These are phyloP conservation scores for Babesia bigemina DNA, from an alignment of 169 alveolate species.

Conservation along the genomic window DNA sequence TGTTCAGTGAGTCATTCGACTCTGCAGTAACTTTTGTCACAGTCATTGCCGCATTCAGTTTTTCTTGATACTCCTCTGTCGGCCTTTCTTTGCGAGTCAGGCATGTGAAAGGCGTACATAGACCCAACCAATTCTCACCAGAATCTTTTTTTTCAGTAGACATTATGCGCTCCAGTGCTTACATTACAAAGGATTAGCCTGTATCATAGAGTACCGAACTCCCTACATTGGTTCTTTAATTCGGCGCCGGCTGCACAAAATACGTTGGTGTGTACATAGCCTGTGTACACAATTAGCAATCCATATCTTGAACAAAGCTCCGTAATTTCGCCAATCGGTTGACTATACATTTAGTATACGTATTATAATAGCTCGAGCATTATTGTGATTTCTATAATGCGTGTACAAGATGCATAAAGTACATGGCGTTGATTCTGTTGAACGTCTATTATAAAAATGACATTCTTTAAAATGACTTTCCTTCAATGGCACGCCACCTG, in stretches of 20 bases:
- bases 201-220: too few species aligned
- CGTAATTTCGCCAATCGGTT: too few species aligned
- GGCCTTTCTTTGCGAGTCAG: constrained; percentile 18
- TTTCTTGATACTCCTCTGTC: background rate
- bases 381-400: too few species aligned
- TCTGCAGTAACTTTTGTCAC: background rate
- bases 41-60: background rate
- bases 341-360: too few species aligned
- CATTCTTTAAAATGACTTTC: too few species aligned
- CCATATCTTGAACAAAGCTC: too few species aligned
- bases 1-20: constrained; percentile 20
- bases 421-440: too few species aligned
- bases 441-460: too few species aligned
- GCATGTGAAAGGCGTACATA: constrained; percentile 38
- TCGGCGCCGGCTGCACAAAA: background rate
- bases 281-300: too few species aligned
- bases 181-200: background rate
- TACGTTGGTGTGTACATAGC: background rate
- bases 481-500: too few species aligned
- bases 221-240: background rate
- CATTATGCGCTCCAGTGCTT: background rate
- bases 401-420: too few species aligned
- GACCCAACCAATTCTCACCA: constrained; percentile 31
- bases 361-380: too few species aligned
- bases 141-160: background rate